Conservation (phyloP, 2,329 filamentous ascomycete genomes). For the Arthrobotrys entomopaga region DNA sequence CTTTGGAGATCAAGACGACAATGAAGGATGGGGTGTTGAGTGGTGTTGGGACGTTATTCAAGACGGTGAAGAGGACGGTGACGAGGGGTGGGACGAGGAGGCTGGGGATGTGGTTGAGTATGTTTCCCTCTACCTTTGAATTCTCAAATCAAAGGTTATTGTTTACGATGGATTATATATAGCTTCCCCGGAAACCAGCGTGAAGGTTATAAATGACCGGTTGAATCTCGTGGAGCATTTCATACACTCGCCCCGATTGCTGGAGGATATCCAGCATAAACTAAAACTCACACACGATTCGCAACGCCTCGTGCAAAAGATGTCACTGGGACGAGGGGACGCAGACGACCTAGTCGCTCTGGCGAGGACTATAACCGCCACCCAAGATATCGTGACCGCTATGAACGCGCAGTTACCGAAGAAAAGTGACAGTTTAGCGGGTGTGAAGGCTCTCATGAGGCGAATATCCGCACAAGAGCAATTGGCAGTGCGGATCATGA, state of each 20-base stretch:
- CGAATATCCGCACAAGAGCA: slow-evolving; percentile 73
- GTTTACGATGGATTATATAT: not conserved
- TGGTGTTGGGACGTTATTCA: slow-evolving; percentile 80
- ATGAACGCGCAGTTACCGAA: slow-evolving; percentile 60
- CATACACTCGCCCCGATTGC: slow-evolving; percentile 72
- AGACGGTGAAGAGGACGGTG: slow-evolving; percentile 87
- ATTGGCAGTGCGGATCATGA: slow-evolving; percentile 76
- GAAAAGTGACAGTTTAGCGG: slow-evolving; percentile 57
- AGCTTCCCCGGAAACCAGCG: slow-evolving; percentile 86
- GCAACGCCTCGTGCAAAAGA: slow-evolving; percentile 90
- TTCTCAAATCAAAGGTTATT: not conserved
- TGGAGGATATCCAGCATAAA: slow-evolving; percentile 75
- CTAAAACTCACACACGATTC: slow-evolving; percentile 83
- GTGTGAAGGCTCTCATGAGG: slow-evolving; percentile 64
- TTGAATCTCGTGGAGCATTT: slow-evolving; percentile 84
- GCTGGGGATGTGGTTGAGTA: slow-evolving; percentile 80
- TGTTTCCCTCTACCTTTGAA: slow-evolving; percentile 1
- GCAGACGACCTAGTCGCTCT: slow-evolving; percentile 88
- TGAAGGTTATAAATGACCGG: slow-evolving; percentile 79
- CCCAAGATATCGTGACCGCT: slow-evolving; percentile 71
- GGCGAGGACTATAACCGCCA: slow-evolving; percentile 80
- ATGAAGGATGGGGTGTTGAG: slow-evolving; percentile 77
- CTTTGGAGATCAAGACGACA: slow-evolving; percentile 87
- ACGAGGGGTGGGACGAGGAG: slow-evolving; percentile 91
- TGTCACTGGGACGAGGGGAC: slow-evolving; percentile 89